Evolutionary conservation across 2,329 filamentous ascomycete species (phyloP).

Genomic region (Aspergillus sp.): DNA sequence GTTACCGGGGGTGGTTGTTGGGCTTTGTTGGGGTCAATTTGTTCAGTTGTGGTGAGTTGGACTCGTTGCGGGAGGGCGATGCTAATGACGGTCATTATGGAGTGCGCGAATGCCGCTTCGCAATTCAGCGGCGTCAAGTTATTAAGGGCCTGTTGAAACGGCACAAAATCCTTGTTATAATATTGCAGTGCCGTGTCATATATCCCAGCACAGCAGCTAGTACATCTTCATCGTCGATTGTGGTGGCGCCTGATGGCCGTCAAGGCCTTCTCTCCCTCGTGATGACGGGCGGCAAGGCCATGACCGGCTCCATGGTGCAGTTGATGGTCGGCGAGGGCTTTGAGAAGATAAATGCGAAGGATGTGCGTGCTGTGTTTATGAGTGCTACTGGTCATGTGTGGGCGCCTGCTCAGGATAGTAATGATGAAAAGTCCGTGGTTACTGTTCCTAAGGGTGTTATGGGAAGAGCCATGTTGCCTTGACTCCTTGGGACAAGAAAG

Average conservation of each 20-base stretch:
- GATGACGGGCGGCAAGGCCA: no score
- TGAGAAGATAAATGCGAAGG: no score
- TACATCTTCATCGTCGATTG: conserved; percentile 6
- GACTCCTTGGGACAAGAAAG: conserved; percentile 15
- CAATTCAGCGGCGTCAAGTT: conserved; percentile 30
- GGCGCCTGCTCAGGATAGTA: conserved; percentile 5
- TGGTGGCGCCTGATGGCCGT: no score
- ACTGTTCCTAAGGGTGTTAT: conserved; percentile 17
- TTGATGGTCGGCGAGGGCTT: no score
- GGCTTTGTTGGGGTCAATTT: conserved; percentile 16
- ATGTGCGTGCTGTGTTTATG: conserved; percentile 16
- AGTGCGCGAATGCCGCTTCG: conserved; percentile 32
- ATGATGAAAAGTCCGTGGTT: conserved; percentile 13
- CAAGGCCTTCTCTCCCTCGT: no score
- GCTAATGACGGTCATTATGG: conserved; percentile 29
- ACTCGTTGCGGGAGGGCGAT: conserved; percentile 26
- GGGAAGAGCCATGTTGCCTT: conserved; percentile 24
- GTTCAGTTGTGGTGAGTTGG: conserved; percentile 12
- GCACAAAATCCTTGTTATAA: conserved; percentile 27
- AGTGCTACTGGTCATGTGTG: conserved; percentile 18
- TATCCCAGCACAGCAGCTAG: conserved; percentile 26
- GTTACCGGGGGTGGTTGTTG: conserved; percentile 4
- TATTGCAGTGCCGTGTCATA: conserved; percentile 32
- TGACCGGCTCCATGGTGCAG: no score
- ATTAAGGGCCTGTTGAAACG: conserved; percentile 29